Evolutionary conservation across 139 green algal genomes (phyloP), one percentile per base, ranked within the genome.

Genomic region (Coelastrella sp.): DNA sequence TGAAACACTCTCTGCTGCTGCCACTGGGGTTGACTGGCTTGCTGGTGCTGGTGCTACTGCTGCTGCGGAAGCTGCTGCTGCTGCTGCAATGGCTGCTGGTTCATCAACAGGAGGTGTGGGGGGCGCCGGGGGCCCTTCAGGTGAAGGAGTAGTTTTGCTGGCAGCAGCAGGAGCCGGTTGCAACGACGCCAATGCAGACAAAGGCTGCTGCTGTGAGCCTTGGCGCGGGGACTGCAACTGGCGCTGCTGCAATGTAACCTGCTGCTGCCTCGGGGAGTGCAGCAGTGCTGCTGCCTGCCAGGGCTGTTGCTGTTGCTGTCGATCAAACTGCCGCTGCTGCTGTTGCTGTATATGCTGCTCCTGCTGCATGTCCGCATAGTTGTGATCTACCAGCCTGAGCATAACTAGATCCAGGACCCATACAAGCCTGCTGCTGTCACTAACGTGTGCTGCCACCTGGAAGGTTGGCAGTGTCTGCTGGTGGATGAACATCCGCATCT

Each of bases 341-440:
- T 88, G 83, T 65, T 88, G 83, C 83, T 88, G 83, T 11, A 63
- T 19, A 60, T 87, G 82, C 82, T 87, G 82, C 80, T 72, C 35
- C 82, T 87, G 72, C 58, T 90, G 73, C 73, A 90, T 60, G 5
- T 90, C 59, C 0, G 15, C 58, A 35, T 89, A 82, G 12, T 15
- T n/a, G 14, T 11, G 22, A 58, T 89, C 72, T 10, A 83, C 68
- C 24, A 83, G 14, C 0, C 85, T 61, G 70, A 83, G 72, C 85
- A 89, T 74, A 22, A 89, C 68, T 72, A 83, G 10, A 27, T 82
- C 72, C 17, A 83, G 79, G 20, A 82, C 72, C 72, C 70, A 82
- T 27, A 89, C 85, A 74, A 73, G 60, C 72, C 24, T 65, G 49
- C 35, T 83, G 35, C 35, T 63, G 5, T 61, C 49, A 57, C 80